Evolutionary conservation across 345 rosid genomes (phyloP).

Genomic region (Trapa bicornis): DNA sequence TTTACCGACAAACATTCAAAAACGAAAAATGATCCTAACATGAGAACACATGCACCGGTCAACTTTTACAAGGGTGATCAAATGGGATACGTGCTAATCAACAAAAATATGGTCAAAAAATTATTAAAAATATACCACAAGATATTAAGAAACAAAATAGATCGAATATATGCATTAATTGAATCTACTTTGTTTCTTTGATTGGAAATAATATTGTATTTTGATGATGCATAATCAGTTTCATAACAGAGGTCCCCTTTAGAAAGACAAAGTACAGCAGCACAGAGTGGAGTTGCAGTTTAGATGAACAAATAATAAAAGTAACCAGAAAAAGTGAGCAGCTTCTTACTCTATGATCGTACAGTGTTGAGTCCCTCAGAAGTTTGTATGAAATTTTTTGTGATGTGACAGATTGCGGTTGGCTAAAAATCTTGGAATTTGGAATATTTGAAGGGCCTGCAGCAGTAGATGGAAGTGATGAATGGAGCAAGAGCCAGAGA

Average conservation of each 20-base stretch:
- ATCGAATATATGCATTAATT: too few relatives aligned
- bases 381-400: conserved; percentile 51
- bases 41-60: neutral
- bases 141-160: too few relatives aligned
- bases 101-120: conserved; percentile 6
- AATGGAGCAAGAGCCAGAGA: conserved; percentile 37
- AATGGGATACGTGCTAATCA: neutral
- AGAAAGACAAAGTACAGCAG: too few relatives aligned
- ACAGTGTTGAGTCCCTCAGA: conserved; percentile 35
- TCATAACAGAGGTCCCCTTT: too few relatives aligned
- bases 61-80: neutral
- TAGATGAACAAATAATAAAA: too few relatives aligned
- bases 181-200: too few relatives aligned
- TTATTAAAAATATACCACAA: too few relatives aligned
- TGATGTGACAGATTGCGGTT: conserved; percentile 24
- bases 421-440: conserved; percentile 17
- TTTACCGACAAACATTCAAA: neutral
- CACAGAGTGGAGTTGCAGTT: too few relatives aligned
- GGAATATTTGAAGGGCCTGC: conserved; percentile 14
- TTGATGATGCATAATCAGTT: too few relatives aligned
- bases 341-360: conserved; percentile 61
- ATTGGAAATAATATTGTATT: too few relatives aligned
- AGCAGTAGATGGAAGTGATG: conserved; percentile 31
- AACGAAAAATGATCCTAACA: neutral
- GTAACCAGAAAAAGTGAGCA: neutral